A percentile compares a stretch with the other conserved stretches of the same genome.
These are phyloP conservation scores for Agrocybe praecox DNA, from an alignment of 768 basidiomycete species.

Conservation along the genomic window DNA sequence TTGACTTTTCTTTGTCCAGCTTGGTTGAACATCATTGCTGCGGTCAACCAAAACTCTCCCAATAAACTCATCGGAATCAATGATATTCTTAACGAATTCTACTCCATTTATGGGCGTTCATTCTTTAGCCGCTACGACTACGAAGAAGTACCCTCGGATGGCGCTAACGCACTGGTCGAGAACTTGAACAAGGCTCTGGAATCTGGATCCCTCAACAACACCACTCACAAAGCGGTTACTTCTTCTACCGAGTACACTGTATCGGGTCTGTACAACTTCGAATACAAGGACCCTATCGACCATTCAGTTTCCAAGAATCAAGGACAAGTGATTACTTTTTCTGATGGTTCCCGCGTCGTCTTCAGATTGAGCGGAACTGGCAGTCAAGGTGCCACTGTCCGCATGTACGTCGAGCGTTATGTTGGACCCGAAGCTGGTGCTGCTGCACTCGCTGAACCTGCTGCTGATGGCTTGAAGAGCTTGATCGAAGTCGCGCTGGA, in stretches of 20 bases:
- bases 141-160: constrained; percentile 93
- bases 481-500: constrained; percentile 94
- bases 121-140: constrained; percentile 99
- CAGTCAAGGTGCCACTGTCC: constrained; percentile 93
- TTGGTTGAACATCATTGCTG: constrained; percentile 96
- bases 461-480: constrained; percentile 90
- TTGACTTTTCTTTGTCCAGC: constrained; percentile 48
- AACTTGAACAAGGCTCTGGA: constrained; percentile 74
- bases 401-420: constrained; percentile 96
- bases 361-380: constrained; percentile 97
- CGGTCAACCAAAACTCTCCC: constrained; percentile 76
- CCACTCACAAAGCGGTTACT: constrained; percentile 65
- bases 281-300: constrained; percentile 99
- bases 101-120: constrained; percentile 90
- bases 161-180: constrained; percentile 84
- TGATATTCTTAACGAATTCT: constrained; percentile 86
- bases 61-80: constrained; percentile 87
- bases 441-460: constrained; percentile 69
- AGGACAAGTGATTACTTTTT: constrained; percentile 90
- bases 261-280: constrained; percentile 80
- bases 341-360: constrained; percentile 91
- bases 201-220: constrained; percentile 67
- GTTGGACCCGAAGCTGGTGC: constrained; percentile 70
- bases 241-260: constrained; percentile 77
- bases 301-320: constrained; percentile 92